These are phyloP conservation scores for Coniochaeta ligniaria DNA, from an alignment of 2,329 filamentous ascomycete species.

Conservation along the genomic window DNA sequence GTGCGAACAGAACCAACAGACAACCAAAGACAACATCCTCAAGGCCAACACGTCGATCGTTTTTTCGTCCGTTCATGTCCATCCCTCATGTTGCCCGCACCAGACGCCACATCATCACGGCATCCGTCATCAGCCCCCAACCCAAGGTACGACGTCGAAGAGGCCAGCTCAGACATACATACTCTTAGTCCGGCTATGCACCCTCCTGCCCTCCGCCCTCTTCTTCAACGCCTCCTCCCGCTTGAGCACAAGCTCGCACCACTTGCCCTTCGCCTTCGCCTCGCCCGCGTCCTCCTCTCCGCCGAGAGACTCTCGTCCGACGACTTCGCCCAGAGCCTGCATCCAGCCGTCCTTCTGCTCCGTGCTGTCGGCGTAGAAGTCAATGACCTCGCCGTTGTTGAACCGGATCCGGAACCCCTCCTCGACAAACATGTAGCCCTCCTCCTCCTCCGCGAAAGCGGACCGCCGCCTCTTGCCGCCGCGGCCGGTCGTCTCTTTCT, in stretches of 20 bases:
- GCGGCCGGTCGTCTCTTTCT: constrained; percentile 73
- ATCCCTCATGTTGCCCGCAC: not conserved
- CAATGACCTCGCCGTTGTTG: constrained; percentile 95
- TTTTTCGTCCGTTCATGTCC: not conserved
- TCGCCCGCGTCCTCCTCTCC: constrained; percentile 36
- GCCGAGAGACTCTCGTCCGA: constrained; percentile 46
- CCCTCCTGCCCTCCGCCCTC: constrained; percentile 42
- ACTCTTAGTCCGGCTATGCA: constrained; percentile 53
- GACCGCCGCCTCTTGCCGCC: constrained; percentile 80
- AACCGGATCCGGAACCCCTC: constrained; percentile 98
- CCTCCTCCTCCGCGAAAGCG: constrained; percentile 95
- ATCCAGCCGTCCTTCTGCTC: constrained; percentile 93
- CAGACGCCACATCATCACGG: not conserved
- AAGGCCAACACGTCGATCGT: not conserved
- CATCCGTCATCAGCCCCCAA: not conserved
- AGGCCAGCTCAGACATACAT: constrained; percentile 35
- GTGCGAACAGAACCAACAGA: not conserved
- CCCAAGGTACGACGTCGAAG: not conserved
- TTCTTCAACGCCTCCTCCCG: constrained; percentile 52
- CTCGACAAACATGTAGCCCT: constrained; percentile 99
- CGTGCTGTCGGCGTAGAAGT: constrained; percentile 91
- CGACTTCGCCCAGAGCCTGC: constrained; percentile 70
- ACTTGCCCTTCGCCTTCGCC: constrained; percentile 45
- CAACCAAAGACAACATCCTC: not conserved
- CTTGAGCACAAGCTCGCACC: constrained; percentile 62